These are phyloP conservation scores for Amphibolis antarctica DNA, from an alignment of 106 monocot species.

Conservation along the genomic window DNA sequence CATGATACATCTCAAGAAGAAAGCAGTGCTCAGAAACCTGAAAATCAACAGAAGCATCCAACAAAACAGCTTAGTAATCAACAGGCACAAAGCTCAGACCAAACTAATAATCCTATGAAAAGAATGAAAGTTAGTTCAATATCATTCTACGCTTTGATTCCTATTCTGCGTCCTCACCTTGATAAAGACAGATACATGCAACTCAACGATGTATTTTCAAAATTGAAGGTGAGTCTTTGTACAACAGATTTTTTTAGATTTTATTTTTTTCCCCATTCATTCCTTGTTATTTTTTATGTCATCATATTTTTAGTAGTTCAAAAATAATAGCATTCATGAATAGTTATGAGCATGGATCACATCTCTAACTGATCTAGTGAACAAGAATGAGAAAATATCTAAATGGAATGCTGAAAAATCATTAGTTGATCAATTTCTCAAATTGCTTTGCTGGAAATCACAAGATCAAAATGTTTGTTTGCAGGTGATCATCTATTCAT, in stretches of 20 bases:
- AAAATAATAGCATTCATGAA: too few relatives aligned
- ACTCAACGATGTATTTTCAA: constrained; percentile 51
- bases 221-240: constrained; percentile 39
- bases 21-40: constrained; percentile 22
- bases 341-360: too few relatives aligned
- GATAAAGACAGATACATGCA: constrained; percentile 81
- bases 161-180: constrained; percentile 59
- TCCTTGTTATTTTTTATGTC: too few relatives aligned
- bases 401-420: too few relatives aligned
- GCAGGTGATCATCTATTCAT: too few relatives aligned
- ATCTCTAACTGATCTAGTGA: too few relatives aligned
- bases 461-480: too few relatives aligned
- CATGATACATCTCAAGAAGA: constrained; percentile 17
- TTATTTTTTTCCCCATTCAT: too few relatives aligned
- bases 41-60: constrained; percentile 22
- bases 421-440: too few relatives aligned
- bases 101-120: constrained; percentile 31
- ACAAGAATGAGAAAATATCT: too few relatives aligned
- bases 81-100: constrained; percentile 29
- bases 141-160: constrained; percentile 64
- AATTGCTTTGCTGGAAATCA: too few relatives aligned
- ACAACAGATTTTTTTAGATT: not conserved
- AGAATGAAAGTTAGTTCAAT: constrained; percentile 30
- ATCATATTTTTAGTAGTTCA: too few relatives aligned
- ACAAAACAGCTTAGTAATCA: constrained; percentile 35